Base-by-base conservation (phyloP, 257 asterid genomes). In the Linaria vulgaris region DNA sequence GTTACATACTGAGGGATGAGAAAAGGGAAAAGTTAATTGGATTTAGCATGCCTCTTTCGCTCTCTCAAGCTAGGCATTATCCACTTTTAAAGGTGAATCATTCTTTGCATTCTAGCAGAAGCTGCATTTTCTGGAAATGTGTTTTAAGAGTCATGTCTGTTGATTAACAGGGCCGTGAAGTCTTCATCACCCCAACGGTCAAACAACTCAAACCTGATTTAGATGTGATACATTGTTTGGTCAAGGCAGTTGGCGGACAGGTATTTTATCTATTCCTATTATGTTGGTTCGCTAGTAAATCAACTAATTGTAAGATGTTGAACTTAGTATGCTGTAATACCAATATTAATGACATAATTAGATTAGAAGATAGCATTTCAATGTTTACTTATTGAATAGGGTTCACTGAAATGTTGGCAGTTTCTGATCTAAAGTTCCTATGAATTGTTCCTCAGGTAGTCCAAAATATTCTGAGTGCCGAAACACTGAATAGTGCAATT, bases 11-110 rank as follows among this genome's bases (percentile, higher is more conserved):
- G 60, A 84, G 95, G 80, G 97, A 86, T 76, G 85, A 79, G 70
- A 82, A 75, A 72, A 89, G 78, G 82, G 97, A 89, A 81, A 89
- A 73, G 66, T 86, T 83, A 78, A 67, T 84, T 54, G 85, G 94
- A 48, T 89, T 86, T 75, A 81, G 70, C 74, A 78, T 86, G 91
- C 79, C 80, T 12, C 67, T 63, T 56, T 73, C 97, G 1, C 90
- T 90, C 59, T 69, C 72, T 61, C 82, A 70, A 72, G 90, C 96
- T 30, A 63, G 79, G 63, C 80, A 76, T 53, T 74, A 43, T 60
- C 95, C 88, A 56, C 92, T 90, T 73, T 73, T 90, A 57, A 76
- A 78, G 90, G 95, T 90, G 71, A 75, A 24, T 27, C 54, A 39
- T 37, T 17, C 37, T 39, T 72, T 59, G 8, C 56, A 2, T 52